phyloP scores from a whole-genome alignment of 176 grass and related monocot species.

The Paspalum vaginatum region DNA sequence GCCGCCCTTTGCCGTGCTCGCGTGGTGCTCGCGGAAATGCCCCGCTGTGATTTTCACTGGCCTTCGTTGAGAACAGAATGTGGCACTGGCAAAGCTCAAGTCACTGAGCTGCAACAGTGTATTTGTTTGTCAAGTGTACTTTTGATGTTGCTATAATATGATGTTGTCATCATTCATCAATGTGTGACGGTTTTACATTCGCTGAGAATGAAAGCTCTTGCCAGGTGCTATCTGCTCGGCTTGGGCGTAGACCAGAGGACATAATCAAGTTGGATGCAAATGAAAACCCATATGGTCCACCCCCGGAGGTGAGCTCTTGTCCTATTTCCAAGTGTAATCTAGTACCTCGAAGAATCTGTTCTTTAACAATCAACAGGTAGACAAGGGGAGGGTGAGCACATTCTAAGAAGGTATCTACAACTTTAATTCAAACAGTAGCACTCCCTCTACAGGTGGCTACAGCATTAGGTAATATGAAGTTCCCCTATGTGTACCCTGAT shows the following conservation, averaged over 20 bases:
- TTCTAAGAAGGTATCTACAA: background rate
- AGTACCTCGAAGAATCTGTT: background rate
- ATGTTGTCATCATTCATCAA: no score
- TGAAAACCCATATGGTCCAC: constrained; percentile 97
- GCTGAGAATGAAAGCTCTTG: constrained; percentile 33
- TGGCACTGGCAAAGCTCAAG: background rate
- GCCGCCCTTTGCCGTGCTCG: constrained; percentile 10
- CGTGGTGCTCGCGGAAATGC: constrained; percentile 48
- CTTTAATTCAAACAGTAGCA: background rate
- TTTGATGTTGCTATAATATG: background rate
- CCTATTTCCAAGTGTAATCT: background rate
- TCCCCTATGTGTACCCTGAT: constrained; percentile 98
- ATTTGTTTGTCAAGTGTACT: background rate
- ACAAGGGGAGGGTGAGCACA: background rate
- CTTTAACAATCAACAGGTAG: background rate
- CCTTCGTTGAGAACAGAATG: background rate
- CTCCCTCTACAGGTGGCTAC: constrained; percentile 58
- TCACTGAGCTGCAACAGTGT: background rate
- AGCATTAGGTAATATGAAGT: constrained; percentile 78
- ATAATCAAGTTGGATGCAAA: constrained; percentile 97
- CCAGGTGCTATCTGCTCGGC: constrained; percentile 76
- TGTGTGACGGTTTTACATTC: background rate
- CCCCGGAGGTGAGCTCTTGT: constrained; percentile 63
- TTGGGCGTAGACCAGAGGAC: constrained; percentile 92
- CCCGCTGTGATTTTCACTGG: background rate